These are phyloP conservation scores for Leptodermis oblonga DNA, from an alignment of 257 asterid species.

Conservation along the genomic window DNA sequence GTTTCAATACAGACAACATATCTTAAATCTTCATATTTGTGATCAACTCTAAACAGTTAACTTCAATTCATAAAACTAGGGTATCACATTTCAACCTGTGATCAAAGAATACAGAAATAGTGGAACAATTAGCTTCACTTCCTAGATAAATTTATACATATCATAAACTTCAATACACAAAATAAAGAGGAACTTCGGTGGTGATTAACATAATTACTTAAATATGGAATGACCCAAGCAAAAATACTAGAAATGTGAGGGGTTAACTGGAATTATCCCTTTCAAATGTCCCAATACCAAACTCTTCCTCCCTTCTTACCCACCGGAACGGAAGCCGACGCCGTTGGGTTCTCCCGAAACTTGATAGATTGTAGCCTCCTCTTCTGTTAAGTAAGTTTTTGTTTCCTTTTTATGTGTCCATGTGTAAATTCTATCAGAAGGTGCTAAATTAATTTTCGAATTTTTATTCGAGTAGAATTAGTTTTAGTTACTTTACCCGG, in stretches of 20 bases:
- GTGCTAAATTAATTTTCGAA: neutral
- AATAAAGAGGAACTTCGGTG: neutral
- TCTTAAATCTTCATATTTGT: no score
- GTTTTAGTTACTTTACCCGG: no score
- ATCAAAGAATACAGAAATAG: no score
- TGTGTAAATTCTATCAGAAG: neutral
- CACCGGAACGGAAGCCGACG: neutral
- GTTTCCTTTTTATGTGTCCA: neutral
- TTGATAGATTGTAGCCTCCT: conserved; percentile 1
- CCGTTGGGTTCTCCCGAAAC: conserved; percentile 11
- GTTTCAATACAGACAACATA: no score
- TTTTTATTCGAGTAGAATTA: no score
- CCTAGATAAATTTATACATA: no score
- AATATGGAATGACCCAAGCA: neutral
- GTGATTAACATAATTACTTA: neutral
- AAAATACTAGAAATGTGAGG: conserved; percentile 5
- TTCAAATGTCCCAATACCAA: neutral
- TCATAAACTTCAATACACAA: no score
- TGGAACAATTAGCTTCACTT: no score
- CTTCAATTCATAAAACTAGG: no score
- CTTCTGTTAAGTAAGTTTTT: neutral
- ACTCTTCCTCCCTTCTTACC: neutral
- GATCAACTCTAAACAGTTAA: no score
- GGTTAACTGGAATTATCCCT: conserved; percentile 3
- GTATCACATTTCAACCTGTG: no score